Base-by-base conservation (phyloP, 2,329 filamentous ascomycete genomes). In the Phoma sp. region DNA sequence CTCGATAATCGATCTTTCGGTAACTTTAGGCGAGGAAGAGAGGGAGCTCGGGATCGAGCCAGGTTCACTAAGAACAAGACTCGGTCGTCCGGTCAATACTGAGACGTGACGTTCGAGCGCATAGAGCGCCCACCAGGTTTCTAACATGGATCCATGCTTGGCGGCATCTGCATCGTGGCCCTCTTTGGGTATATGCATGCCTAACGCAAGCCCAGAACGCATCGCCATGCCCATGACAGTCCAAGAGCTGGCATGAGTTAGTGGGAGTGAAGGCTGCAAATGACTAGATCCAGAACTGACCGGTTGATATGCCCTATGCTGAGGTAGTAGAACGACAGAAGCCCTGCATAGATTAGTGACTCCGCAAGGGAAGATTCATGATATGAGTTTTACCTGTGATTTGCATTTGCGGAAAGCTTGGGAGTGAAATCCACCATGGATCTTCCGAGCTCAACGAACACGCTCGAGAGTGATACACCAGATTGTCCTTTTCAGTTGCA, bases 41-140 rank as follows among this genome's bases (percentile, higher is more conserved):
- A 72, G 57, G 1, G 76, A 75, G 31, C 71, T 47, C 9, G 69
- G 68, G 4, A 71, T 62, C 12, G 71, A 74, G 45, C 68, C 72
- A 29, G 68, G 59, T 9, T 55, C 51, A 32, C 72, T 67, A 7
- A 65, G 54, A 19, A 70, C 68, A 4, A 69, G 62, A 36, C 67
- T 72, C 29, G 76, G 72, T 7, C 75, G 68, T 6, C 77, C 77
- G n/a, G 71, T 76, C 24, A 77, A 67, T 6, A 69, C 57, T 15
- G 69, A 69, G 4, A 78, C 58, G 2, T 73, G 60, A 15, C 66
- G 63, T 54, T 78, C 77, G 15, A 76, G 50, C 3, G 67, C 67
- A 50, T 71, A 75, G 19, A 77, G 52, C n/a, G 69, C 71, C 73
- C 76, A 77, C 76, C 77, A 78, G 19, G 75, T 68, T 29, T 72